Evolutionary conservation across 2,329 filamentous ascomycete species (phyloP).

Genomic region (Aspergillus calidoustus): DNA sequence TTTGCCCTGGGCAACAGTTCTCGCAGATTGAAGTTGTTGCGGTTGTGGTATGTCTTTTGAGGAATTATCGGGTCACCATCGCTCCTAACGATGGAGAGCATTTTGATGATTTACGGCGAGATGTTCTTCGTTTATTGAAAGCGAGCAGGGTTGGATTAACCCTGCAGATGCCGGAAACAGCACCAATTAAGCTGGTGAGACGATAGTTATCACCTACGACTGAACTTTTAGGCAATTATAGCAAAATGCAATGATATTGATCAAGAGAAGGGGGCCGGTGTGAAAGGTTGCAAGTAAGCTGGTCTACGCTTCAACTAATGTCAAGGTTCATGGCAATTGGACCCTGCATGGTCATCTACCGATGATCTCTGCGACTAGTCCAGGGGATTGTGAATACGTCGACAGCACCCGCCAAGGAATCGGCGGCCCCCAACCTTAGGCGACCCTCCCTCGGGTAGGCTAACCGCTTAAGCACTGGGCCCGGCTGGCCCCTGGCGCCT

Average conservation of each 20-base stretch:
- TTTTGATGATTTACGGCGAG: not conserved
- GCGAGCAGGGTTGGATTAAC: conserved; percentile 8
- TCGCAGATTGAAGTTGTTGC: conserved; percentile 6
- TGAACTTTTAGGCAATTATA: not conserved
- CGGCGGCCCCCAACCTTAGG: too few species aligned
- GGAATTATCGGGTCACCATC: not conserved
- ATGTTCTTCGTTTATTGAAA: not conserved
- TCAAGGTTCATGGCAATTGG: too few species aligned
- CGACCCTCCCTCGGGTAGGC: too few species aligned
- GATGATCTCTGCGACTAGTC: too few species aligned
- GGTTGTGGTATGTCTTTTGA: conserved; percentile 1
- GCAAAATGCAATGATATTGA: not conserved
- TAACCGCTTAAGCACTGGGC: not conserved
- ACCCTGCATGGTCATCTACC: too few species aligned
- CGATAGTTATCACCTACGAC: not conserved
- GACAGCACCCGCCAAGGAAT: too few species aligned
- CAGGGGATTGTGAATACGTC: too few species aligned
- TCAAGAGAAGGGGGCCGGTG: too few species aligned
- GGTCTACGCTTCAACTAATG: too few species aligned
- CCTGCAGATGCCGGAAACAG: not conserved
- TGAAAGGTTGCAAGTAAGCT: too few species aligned
- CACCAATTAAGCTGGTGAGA: not conserved
- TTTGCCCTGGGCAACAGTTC: conserved; percentile 7
- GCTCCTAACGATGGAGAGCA: not conserved
- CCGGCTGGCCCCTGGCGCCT: not conserved